Evolutionary conservation across 148 eudicot genomes (phyloP).

Genomic region (Nepenthes mirabilis): DNA sequence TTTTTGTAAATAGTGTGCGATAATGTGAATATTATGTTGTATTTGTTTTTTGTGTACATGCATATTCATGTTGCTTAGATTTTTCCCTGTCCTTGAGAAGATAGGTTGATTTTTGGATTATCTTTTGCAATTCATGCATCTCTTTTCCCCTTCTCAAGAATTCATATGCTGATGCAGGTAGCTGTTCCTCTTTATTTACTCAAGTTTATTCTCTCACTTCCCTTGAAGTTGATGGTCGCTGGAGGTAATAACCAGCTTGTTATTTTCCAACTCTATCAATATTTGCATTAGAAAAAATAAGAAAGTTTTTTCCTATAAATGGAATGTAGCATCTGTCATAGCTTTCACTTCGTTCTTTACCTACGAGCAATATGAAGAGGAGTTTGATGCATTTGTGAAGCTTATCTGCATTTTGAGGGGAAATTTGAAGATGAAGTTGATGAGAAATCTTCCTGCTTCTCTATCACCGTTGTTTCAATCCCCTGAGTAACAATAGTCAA

Average conservation of each 20-base stretch:
- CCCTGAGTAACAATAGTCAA: too few relatives aligned
- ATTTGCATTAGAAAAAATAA: too few relatives aligned
- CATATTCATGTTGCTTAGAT: too few relatives aligned
- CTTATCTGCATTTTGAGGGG: slow-evolving; percentile 6
- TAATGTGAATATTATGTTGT: too few relatives aligned
- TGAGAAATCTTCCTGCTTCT: slow-evolving; percentile 13
- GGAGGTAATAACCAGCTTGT: slow-evolving; percentile 33
- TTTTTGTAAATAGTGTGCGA: too few relatives aligned
- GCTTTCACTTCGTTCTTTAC: slow-evolving; percentile 58
- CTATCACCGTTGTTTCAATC: slow-evolving; percentile 7
- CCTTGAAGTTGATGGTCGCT: slow-evolving; percentile 36
- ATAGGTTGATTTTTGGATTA: too few relatives aligned
- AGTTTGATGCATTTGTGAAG: slow-evolving; percentile 28
- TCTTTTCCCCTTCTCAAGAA: background rate
- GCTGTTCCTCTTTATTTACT: slow-evolving; percentile 39
- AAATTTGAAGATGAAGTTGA: slow-evolving; percentile 2
- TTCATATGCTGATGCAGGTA: slow-evolving; percentile 31
- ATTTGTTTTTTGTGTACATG: too few relatives aligned
- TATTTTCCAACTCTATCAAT: background rate
- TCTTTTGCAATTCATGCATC: too few relatives aligned
- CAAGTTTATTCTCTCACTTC: slow-evolving; percentile 34
- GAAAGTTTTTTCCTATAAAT: background rate
- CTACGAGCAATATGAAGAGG: slow-evolving; percentile 85
- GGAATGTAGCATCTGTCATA: slow-evolving; percentile 50
- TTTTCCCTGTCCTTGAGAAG: too few relatives aligned